These are phyloP conservation scores for Artemisia argyi DNA, from an alignment of 129 eudicot species.

Conservation along the genomic window DNA sequence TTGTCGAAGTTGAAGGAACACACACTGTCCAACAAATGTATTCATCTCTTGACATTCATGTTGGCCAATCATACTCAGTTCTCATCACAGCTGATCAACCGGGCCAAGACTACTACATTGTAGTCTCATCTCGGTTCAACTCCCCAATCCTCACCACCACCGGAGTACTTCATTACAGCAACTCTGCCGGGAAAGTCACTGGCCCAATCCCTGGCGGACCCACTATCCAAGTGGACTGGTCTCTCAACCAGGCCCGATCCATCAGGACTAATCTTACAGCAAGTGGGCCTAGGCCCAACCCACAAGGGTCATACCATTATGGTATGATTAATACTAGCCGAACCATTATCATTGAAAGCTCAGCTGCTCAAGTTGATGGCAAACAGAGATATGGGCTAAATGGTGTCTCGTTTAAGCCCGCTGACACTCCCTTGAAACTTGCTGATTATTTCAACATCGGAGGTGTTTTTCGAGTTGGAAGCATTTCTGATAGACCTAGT, in stretches of 20 bases:
- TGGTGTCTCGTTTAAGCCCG: conserved; percentile 68
- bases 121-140: conserved; percentile 77
- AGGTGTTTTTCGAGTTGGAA: conserved; percentile 78
- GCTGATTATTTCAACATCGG: conserved; percentile 79
- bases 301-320: conserved; percentile 97
- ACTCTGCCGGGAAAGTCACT: conserved; percentile 54
- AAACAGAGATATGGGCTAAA: conserved; percentile 87
- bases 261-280: conserved; percentile 89
- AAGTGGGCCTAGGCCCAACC: conserved; percentile 99
- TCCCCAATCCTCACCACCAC: conserved; percentile 59
- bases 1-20: conserved; percentile 93
- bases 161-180: conserved; percentile 67
- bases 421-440: conserved; percentile 86
- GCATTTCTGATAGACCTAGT: conserved; percentile 57
- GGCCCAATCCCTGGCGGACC: conserved; percentile 93
- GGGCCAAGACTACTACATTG: conserved; percentile 63
- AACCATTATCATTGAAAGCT: conserved; percentile 72
- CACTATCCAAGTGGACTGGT: conserved; percentile 86
- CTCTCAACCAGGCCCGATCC: conserved; percentile 90
- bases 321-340: conserved; percentile 73
- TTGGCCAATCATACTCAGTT: conserved; percentile 85
- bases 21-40: conserved; percentile 77
- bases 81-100: conserved; percentile 76
- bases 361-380: conserved; percentile 64
- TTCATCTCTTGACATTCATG: conserved; percentile 90